These are phyloP conservation scores for Leccinum incarnatum DNA, from an alignment of 768 basidiomycete species.

Conservation along the genomic window DNA sequence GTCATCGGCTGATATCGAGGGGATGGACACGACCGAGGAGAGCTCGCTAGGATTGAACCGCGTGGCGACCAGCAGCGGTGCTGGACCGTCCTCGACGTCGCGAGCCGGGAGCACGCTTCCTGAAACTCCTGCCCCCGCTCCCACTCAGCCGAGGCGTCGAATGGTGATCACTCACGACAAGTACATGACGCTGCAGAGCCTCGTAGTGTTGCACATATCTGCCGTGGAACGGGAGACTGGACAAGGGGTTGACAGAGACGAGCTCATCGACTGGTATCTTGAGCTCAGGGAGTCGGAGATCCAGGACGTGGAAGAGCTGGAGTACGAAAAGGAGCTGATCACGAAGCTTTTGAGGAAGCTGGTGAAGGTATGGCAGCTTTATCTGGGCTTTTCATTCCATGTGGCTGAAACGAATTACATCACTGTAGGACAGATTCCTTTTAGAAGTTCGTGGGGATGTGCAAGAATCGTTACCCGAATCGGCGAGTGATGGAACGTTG, in stretches of 20 bases:
- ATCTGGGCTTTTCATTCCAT: neutral
- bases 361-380: slow-evolving; percentile 63
- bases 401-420: neutral
- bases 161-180: slow-evolving; percentile 96
- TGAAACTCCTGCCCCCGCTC: slow-evolving; percentile 34
- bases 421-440: slow-evolving; percentile 72
- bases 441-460: slow-evolving; percentile 83
- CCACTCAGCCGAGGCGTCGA: slow-evolving; percentile 59
- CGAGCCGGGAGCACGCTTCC: slow-evolving; percentile 27
- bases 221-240: slow-evolving; percentile 75
- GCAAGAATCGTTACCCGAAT: slow-evolving; percentile 68
- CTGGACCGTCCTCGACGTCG: slow-evolving; percentile 32
- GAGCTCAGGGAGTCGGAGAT: slow-evolving; percentile 85
- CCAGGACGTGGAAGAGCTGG: slow-evolving; percentile 80
- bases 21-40: slow-evolving; percentile 48
- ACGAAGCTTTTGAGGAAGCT: slow-evolving; percentile 86
- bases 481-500: slow-evolving; percentile 54
- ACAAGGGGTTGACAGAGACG: slow-evolving; percentile 80
- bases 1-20: slow-evolving; percentile 58
- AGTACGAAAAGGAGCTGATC: slow-evolving; percentile 88
- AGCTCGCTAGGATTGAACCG: slow-evolving; percentile 42
- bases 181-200: slow-evolving; percentile 85
- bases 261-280: slow-evolving; percentile 95
- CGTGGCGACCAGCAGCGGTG: slow-evolving; percentile 36
- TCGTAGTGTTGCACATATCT: slow-evolving; percentile 80